Evolutionary conservation across 202 grass and related monocot genomes (phyloP).

Genomic region (Alloteropsis angusta): DNA sequence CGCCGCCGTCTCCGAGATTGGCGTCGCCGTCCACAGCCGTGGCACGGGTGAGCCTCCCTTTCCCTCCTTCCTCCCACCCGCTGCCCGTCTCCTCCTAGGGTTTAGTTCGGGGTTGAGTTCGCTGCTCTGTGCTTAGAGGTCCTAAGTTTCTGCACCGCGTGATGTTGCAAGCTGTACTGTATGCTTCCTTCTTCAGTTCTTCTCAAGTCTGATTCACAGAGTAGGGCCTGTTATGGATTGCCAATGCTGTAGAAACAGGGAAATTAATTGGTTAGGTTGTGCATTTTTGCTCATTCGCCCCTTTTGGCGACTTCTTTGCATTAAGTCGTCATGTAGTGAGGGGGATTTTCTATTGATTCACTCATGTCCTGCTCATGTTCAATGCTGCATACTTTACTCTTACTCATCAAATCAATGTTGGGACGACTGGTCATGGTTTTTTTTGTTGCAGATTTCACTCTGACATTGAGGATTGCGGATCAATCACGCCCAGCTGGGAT

Average conservation of each 20-base stretch:
- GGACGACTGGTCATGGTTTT: neutral
- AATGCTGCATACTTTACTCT: neutral
- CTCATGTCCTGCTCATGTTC: neutral
- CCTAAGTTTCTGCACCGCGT: neutral
- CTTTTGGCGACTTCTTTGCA: neutral
- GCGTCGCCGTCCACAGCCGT: conserved; percentile 33
- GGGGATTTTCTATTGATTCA: neutral
- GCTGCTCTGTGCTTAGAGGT: neutral
- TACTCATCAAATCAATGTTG: neutral
- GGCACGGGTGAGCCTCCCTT: conserved; percentile 46
- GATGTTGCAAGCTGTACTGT: neutral
- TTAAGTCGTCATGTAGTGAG: neutral
- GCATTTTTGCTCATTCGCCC: neutral
- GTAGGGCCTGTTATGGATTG: neutral
- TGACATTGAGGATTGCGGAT: conserved; percentile 69
- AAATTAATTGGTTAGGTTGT: neutral
- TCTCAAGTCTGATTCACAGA: neutral
- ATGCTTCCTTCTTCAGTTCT: neutral
- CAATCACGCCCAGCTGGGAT: conserved; percentile 44
- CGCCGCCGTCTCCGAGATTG: conserved; percentile 38
- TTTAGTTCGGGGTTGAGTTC: conserved; percentile 3
- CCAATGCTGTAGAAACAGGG: neutral
- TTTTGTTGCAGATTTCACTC: conserved; percentile 50
- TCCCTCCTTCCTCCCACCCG: neutral
- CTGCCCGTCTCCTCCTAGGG: neutral